Conservation (phyloP, 2,329 filamentous ascomycete genomes). For the Ilyonectria sp. region DNA sequence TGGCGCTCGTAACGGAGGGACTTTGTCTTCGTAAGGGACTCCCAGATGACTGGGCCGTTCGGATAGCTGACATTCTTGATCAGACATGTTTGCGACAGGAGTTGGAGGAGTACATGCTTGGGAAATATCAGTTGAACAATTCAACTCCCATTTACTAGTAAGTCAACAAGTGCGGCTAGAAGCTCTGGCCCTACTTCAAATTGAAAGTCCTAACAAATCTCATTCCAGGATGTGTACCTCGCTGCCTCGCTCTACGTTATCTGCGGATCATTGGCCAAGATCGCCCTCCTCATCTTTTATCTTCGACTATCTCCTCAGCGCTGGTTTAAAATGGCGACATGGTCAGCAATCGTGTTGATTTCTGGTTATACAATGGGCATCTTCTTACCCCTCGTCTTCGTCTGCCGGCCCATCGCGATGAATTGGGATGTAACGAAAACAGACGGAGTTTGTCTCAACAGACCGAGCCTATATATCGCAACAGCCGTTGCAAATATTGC, state of each 20-base stretch:
- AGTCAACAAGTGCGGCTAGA: neutral
- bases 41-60: neutral
- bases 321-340: constrained; percentile 52
- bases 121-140: constrained; percentile 49
- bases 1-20: constrained; percentile 38
- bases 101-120: constrained; percentile 50
- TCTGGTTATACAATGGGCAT: constrained; percentile 52
- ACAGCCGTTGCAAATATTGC: constrained; percentile 64
- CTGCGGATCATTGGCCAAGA: constrained; percentile 54
- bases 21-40: constrained; percentile 38
- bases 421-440: constrained; percentile 50
- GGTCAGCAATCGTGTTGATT: constrained; percentile 49
- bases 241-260: constrained; percentile 52
- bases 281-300: constrained; percentile 58
- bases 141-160: constrained; percentile 47
- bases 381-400: constrained; percentile 54
- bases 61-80: neutral
- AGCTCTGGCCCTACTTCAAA: neutral
- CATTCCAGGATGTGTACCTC: constrained; percentile 46
- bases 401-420: constrained; percentile 53
- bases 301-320: constrained; percentile 54
- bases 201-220: constrained; percentile 6
- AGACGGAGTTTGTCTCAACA: constrained; percentile 60
- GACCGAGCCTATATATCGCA: constrained; percentile 63
- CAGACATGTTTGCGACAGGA: constrained; percentile 49